These are phyloP conservation scores for Mortierella sp. DNA, from an alignment of 371 early-diverging fungal genomes.

Conservation along the genomic window DNA sequence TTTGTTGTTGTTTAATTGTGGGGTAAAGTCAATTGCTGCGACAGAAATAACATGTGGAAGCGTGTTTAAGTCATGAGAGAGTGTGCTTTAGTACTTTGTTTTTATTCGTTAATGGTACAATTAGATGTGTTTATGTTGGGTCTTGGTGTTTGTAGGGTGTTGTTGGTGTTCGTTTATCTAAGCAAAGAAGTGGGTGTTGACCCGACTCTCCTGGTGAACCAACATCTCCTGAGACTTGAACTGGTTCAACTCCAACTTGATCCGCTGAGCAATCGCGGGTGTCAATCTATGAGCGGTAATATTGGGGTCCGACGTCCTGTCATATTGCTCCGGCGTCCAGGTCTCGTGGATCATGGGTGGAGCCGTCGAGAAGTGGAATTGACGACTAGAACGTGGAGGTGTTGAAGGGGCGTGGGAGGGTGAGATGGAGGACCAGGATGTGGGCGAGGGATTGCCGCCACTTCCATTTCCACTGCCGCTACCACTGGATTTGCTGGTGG, in stretches of 20 bases:
- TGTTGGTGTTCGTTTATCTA: constrained; percentile 34
- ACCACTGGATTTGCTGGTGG: constrained; percentile 12
- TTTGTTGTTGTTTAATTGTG: too few relatives aligned
- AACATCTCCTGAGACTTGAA: constrained; percentile 82
- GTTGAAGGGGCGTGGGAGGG: constrained; percentile 11
- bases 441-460: background rate
- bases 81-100: background rate
- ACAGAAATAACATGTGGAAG: background rate
- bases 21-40: background rate
- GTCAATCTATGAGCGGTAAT: constrained; percentile 75
- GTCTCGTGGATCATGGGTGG: constrained; percentile 71
- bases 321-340: constrained; percentile 76
- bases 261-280: constrained; percentile 73
- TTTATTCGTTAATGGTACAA: background rate
- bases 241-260: constrained; percentile 83
- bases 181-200: constrained; percentile 80
- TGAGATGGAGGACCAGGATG: constrained; percentile 3
- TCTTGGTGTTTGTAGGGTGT: background rate
- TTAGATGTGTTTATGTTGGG: background rate
- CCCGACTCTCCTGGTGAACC: constrained; percentile 79
- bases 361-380: constrained; percentile 63
- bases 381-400: constrained; percentile 18
- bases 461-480: background rate
- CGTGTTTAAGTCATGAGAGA: background rate
- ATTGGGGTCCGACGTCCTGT: constrained; percentile 74